phyloP scores from a whole-genome alignment of 192 early-diverging fungal species.

The Entophlyctis luteolus region DNA sequence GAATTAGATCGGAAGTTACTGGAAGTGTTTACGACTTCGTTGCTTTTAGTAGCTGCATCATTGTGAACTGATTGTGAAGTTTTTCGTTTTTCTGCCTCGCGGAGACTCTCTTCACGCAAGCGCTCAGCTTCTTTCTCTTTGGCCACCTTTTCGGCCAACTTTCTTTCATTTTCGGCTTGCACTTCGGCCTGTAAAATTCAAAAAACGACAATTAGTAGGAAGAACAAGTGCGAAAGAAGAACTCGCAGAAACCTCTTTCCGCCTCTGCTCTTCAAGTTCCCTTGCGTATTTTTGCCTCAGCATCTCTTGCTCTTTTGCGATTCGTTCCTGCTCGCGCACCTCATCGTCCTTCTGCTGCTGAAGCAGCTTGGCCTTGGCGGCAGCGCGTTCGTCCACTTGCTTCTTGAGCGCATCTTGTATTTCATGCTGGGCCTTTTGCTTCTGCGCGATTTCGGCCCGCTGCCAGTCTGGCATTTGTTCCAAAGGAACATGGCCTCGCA shows the following conservation, averaged over 20 bases:
- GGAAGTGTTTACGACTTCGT: neutral
- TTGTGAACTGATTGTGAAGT: neutral
- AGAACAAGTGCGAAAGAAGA: neutral
- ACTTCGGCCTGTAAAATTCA: neutral
- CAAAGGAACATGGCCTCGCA: slow-evolving; percentile 13
- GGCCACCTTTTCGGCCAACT: slow-evolving; percentile 14
- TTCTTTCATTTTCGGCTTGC: slow-evolving; percentile 14
- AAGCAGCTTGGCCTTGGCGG: slow-evolving; percentile 16
- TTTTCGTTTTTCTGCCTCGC: slow-evolving; percentile 10
- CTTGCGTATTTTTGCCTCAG: slow-evolving; percentile 29
- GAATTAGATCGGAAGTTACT: slow-evolving; percentile 21
- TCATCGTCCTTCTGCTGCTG: slow-evolving; percentile 29
- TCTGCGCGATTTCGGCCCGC: slow-evolving; percentile 26
- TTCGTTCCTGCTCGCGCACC: slow-evolving; percentile 30
- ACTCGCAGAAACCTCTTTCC: slow-evolving; percentile 15
- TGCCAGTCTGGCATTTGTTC: slow-evolving; percentile 32
- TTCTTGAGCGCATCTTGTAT: slow-evolving; percentile 33
- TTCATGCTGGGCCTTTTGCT: slow-evolving; percentile 28
- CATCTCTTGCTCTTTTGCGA: slow-evolving; percentile 33
- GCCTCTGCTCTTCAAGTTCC: slow-evolving; percentile 30
- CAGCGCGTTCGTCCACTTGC: slow-evolving; percentile 37
- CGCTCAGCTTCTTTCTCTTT: slow-evolving; percentile 2
- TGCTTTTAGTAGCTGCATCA: neutral
- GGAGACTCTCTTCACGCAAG: neutral
- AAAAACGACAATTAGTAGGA: neutral